Conservation (phyloP, 768 basidiomycete genomes). For the Xerocomellus intermedius region DNA sequence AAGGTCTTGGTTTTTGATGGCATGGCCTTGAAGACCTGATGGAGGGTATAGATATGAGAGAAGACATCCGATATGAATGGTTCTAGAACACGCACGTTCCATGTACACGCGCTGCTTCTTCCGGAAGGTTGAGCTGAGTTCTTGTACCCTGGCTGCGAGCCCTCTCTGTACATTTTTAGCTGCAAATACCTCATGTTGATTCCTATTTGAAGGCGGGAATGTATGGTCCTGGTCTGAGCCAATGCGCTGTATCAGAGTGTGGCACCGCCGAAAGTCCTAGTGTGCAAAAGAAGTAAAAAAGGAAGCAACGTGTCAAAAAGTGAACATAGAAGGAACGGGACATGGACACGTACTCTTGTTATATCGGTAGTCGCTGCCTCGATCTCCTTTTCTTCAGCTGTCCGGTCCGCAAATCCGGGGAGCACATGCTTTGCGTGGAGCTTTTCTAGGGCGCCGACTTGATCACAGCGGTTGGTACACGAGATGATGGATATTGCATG, state of each 20-base stretch:
- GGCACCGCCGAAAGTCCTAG: constrained; percentile 42
- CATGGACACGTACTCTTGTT: constrained; percentile 61
- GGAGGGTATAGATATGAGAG: constrained; percentile 14
- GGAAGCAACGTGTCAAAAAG: constrained; percentile 10
- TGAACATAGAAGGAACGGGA: constrained; percentile 6
- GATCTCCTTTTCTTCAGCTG: constrained; percentile 92
- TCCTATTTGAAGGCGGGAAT: constrained; percentile 56
- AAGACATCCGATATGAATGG: constrained; percentile 7
- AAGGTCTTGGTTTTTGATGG: constrained; percentile 95
- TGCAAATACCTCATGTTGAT: constrained; percentile 56
- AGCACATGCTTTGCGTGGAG: constrained; percentile 95
- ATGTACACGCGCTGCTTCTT: constrained; percentile 99
- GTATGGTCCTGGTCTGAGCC: constrained; percentile 52
- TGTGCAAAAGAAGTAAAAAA: not conserved
- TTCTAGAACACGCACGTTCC: constrained; percentile 71
- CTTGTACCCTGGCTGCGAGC: constrained; percentile 94
- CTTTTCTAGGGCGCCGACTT: constrained; percentile 89
- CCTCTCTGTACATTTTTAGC: constrained; percentile 95
- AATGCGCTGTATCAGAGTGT: constrained; percentile 67
- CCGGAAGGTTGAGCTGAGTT: constrained; percentile 85
- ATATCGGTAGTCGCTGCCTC: constrained; percentile 82
- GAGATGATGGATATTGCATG: constrained; percentile 11
- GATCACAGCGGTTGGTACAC: constrained; percentile 16
- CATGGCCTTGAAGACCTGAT: constrained; percentile 92
- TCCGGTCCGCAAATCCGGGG: constrained; percentile 94